A percentile compares a stretch with the other conserved stretches of the same genome.
Conservation (phyloP, 2,329 filamentous ascomycete species). For the Alternaria sp. region DNA sequence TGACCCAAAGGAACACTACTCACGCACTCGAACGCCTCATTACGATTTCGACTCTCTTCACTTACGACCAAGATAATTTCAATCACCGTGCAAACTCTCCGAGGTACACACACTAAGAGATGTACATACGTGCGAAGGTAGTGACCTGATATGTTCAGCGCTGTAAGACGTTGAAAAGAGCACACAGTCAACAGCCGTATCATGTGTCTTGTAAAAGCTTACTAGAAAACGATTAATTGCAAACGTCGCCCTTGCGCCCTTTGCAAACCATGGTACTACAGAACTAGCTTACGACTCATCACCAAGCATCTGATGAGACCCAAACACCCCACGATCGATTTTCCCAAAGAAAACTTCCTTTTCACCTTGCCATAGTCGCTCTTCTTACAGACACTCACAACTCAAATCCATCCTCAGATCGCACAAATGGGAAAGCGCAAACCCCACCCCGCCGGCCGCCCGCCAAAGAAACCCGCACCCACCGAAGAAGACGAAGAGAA, state of each 20-base stretch:
- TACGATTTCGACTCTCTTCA: neutral
- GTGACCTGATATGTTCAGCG: neutral
- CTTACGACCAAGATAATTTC: neutral
- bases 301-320: neutral
- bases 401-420: no score
- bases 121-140: neutral
- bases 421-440: neutral
- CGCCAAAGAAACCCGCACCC: neutral
- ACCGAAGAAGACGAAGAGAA: neutral
- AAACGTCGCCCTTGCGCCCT: neutral
- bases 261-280: neutral
- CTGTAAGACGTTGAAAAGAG: rapidly evolving
- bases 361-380: no score
- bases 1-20: neutral
- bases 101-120: neutral
- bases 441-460: neutral
- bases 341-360: neutral
- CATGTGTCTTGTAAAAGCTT: rapidly evolving
- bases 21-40: neutral
- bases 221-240: rapidly evolving
- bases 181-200: neutral
- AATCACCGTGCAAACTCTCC: neutral
- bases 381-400: no score
- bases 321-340: no score
- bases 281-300: neutral